phyloP scores from a whole-genome alignment of 768 basidiomycete species.

The Pleurotus platypus region DNA sequence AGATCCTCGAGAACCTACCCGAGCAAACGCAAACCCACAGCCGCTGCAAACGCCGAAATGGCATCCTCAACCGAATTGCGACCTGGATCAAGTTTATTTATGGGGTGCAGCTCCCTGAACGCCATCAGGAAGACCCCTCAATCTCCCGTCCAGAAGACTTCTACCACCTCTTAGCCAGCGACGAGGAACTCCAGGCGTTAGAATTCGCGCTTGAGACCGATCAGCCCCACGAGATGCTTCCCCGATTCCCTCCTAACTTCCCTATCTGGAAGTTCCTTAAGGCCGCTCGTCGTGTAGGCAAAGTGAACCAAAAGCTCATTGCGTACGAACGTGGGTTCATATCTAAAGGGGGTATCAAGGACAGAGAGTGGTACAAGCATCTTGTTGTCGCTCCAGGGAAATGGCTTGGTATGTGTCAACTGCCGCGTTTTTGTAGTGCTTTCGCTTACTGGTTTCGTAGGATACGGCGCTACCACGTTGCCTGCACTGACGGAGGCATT shows the following conservation, averaged over 20 bases:
- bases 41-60: conserved; percentile 18
- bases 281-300: conserved; percentile 54
- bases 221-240: conserved; percentile 8
- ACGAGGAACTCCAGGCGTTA: conserved; percentile 3
- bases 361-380: conserved; percentile 84
- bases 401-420: conserved; percentile 58
- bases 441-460: conserved; percentile 18
- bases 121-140: background rate
- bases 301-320: conserved; percentile 62
- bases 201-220: background rate
- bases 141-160: background rate
- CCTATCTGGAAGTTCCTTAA: conserved; percentile 45
- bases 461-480: conserved; percentile 60
- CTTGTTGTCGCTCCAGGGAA: conserved; percentile 85
- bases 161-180: background rate
- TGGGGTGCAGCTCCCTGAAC: conserved; percentile 28
- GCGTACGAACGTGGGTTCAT: conserved; percentile 81
- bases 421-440: background rate
- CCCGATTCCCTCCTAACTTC: conserved; percentile 21
- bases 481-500: conserved; percentile 61
- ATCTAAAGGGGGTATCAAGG: conserved; percentile 67
- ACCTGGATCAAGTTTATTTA: conserved; percentile 35
- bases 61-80: conserved; percentile 20
- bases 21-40: conserved; percentile 18
- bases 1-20: conserved; percentile 37